Evolutionary conservation across 805 yeast genomes (phyloP).

Genomic region (Candida lessepsii): DNA sequence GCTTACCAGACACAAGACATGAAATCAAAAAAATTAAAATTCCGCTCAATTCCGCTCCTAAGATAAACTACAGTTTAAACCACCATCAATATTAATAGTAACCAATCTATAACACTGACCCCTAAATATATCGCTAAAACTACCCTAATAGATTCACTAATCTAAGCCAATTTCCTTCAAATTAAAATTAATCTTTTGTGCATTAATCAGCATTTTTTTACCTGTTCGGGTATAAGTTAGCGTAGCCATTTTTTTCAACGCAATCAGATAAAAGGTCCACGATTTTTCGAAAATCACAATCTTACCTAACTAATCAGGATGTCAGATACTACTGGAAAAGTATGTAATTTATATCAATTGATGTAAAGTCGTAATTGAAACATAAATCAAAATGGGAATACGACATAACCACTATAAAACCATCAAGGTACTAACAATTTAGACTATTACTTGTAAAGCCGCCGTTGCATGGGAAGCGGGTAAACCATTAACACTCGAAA

Average conservation of each 20-base stretch:
- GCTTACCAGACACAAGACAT: too few species aligned
- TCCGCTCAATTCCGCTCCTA: too few species aligned
- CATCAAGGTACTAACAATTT: conserved; percentile 19
- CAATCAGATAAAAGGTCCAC: conserved; percentile 1
- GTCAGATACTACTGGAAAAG: conserved; percentile 22
- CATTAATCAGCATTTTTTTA: conserved; percentile 2
- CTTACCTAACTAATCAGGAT: conserved; percentile 5
- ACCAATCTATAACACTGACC: too few species aligned
- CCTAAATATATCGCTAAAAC: too few species aligned
- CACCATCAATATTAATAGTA: too few species aligned
- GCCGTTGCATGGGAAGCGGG: conserved; percentile 98
- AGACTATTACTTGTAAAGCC: conserved; percentile 82
- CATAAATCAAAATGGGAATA: background rate
- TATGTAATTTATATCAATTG: conserved; percentile 3
- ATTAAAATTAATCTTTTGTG: background rate
- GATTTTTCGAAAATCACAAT: background rate
- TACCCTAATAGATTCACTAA: too few species aligned
- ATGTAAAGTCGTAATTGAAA: conserved; percentile 11
- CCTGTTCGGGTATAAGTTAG: background rate
- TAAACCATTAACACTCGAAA: conserved; percentile 77
- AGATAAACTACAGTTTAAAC: too few species aligned
- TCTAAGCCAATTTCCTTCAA: background rate
- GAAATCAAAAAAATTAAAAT: too few species aligned
- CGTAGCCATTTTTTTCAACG: conserved; percentile 1
- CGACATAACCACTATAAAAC: conserved; percentile 5